These are phyloP conservation scores for Debaryomyces psychrophilus DNA, from an alignment of 1,139 yeast genomes.

Conservation along the genomic window DNA sequence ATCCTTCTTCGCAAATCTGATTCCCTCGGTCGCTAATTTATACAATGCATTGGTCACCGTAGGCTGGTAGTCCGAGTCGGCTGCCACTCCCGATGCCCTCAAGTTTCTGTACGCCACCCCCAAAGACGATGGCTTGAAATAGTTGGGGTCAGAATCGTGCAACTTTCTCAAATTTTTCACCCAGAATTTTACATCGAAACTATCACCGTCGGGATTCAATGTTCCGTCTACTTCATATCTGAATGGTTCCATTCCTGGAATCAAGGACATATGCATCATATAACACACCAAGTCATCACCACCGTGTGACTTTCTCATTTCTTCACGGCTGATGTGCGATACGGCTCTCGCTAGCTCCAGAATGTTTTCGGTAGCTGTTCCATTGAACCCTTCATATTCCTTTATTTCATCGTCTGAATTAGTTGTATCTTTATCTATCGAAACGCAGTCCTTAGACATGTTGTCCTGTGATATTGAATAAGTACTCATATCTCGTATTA, in stretches of 20 bases:
- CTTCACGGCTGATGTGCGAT: too few species aligned
- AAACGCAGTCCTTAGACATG: neutral
- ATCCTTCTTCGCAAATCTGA: constrained; percentile 15
- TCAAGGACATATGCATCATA: too few species aligned
- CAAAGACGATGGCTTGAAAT: constrained; percentile 62
- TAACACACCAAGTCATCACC: too few species aligned
- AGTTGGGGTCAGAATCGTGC: constrained; percentile 55
- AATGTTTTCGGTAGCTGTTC: too few species aligned
- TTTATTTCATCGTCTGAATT: neutral
- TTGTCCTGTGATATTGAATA: neutral
- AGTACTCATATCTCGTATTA: neutral
- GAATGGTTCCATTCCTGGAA: too few species aligned
- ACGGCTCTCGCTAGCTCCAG: too few species aligned
- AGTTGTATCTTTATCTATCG: neutral
- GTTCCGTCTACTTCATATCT: too few species aligned
- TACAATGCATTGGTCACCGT: constrained; percentile 59
- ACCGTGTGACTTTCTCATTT: too few species aligned
- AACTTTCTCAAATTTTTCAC: constrained; percentile 66
- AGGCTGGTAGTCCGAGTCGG: constrained; percentile 79
- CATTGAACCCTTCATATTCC: too few species aligned
- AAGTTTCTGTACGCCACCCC: constrained; percentile 73
- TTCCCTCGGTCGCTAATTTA: constrained; percentile 22
- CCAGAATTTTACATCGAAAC: constrained; percentile 75
- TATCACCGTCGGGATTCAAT: constrained; percentile 46
- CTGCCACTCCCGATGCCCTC: constrained; percentile 73